These are phyloP conservation scores for Phialemonium atrogriseum DNA, from an alignment of 2,329 filamentous ascomycete species.

Conservation along the genomic window DNA sequence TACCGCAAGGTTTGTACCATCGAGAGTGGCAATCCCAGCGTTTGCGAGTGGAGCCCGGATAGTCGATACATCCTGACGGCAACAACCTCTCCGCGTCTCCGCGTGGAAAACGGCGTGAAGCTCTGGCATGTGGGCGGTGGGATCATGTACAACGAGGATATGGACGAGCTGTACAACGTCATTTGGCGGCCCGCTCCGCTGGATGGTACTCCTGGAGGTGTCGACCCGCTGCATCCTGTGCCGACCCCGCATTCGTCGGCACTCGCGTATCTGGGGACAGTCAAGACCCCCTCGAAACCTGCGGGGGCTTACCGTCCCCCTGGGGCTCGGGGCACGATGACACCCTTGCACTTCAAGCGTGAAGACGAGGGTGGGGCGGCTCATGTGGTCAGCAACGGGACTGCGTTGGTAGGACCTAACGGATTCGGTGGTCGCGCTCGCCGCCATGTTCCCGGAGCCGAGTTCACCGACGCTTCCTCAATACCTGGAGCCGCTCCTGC, in stretches of 20 bases:
- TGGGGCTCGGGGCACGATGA: constrained; percentile 79
- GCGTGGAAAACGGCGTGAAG: constrained; percentile 93
- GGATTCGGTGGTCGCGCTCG: constrained; percentile 72
- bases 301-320: constrained; percentile 95
- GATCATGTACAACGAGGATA: constrained; percentile 92
- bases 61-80: constrained; percentile 93
- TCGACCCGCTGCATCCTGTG: constrained; percentile 66
- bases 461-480: constrained; percentile 55
- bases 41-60: constrained; percentile 96
- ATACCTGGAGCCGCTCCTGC: constrained; percentile 62
- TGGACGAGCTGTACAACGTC: constrained; percentile 89
- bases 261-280: constrained; percentile 68
- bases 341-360: constrained; percentile 91
- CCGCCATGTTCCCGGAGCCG: constrained; percentile 80
- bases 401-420: constrained; percentile 60
- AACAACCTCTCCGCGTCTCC: constrained; percentile 90
- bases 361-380: constrained; percentile 92
- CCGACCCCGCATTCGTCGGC: constrained; percentile 79
- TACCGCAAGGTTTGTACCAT: constrained; percentile 89
- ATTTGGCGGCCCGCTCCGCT: constrained; percentile 72
- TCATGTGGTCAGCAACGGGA: constrained; percentile 71
- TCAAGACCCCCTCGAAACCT: constrained; percentile 93
- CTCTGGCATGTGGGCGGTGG: constrained; percentile 86
- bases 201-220: constrained; percentile 47
- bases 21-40: constrained; percentile 88